Base-by-base conservation (phyloP, 805 yeast species). In the Metschnikowia rubicola region DNA sequence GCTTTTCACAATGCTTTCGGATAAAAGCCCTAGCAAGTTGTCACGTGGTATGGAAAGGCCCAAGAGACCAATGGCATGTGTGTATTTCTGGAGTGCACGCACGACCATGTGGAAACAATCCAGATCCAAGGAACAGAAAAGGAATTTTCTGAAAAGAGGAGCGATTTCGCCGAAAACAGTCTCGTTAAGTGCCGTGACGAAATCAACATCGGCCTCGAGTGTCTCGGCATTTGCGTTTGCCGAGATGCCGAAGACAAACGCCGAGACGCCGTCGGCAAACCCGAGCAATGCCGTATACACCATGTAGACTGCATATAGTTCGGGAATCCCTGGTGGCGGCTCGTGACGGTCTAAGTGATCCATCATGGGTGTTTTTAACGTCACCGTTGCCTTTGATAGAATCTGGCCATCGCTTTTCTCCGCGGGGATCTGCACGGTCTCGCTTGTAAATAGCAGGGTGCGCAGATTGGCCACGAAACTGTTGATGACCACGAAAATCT, bases 61-160 rank as follows among this genome's bases (percentile, higher is more conserved):
- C n/a, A 90, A 64, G 12, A 88, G 67, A 0, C 97, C 97, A 0
- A 91, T 77, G 0, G 91, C 81, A 61, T 89, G 96, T 7, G 96
- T 81, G 41, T 88, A 72, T 52, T 84, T 83, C 62, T 92, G 97
- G 8, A 88, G 73, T 0, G 95, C 78, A 35, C 96, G 71, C 2
- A 90, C 80, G 3, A 84, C 59, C 9, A 71, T 66, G 47, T 86
- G 86, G 62, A 87, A 91, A 17, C 81, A 59, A 13, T 86, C 92
- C 45, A 76, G 73, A 56, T 89, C 96, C 58, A 88, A 65, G 5
- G 86, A 71, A 0, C 90, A 79, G 55, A 81, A 81, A 8, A 92
- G 60, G 43, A 80, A 83, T 28, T 54, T 59, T 31, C 60, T 54
- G 51, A 62, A 68, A n/a, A 70, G 56, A 4, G 43, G 43, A 10